Evolutionary conservation across 345 rosid species (phyloP).

Genomic region (Erodium maritimum): DNA sequence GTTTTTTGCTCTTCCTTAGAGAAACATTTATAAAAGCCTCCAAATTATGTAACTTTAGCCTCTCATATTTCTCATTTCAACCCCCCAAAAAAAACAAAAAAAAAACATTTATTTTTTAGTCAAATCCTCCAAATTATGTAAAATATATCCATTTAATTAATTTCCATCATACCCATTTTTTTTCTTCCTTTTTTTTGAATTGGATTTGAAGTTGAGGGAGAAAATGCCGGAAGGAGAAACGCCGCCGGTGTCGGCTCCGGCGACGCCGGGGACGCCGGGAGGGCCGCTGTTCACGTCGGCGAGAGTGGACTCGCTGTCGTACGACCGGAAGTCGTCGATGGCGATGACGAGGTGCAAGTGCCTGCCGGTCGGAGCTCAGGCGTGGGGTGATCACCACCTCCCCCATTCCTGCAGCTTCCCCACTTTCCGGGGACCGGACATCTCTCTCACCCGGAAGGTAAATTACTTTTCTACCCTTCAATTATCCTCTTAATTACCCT

Average conservation of each 20-base stretch:
- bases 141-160: background rate
- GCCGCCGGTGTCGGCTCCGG: slow-evolving; percentile 63
- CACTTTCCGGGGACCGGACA: slow-evolving; percentile 51
- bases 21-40: slow-evolving; percentile 38
- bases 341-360: slow-evolving; percentile 79
- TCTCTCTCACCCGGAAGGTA: slow-evolving; percentile 96
- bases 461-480: no score
- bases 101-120: background rate
- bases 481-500: no score
- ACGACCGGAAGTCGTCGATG: slow-evolving; percentile 87
- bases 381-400: slow-evolving; percentile 34
- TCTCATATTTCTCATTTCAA: slow-evolving; percentile 1
- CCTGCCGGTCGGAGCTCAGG: slow-evolving; percentile 64
- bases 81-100: slow-evolving; percentile 13
- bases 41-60: slow-evolving; percentile 43
- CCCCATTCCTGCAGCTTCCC: slow-evolving; percentile 56
- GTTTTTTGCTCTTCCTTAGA: slow-evolving; percentile 16
- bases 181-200: no score
- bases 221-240: slow-evolving; percentile 36
- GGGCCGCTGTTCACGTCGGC: slow-evolving; percentile 62
- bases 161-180: background rate
- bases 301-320: slow-evolving; percentile 85
- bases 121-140: background rate
- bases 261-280: slow-evolving; percentile 90
- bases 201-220: background rate